Conservation (phyloP, 257 asterid species). For the Solanum chiquidenum region DNA sequence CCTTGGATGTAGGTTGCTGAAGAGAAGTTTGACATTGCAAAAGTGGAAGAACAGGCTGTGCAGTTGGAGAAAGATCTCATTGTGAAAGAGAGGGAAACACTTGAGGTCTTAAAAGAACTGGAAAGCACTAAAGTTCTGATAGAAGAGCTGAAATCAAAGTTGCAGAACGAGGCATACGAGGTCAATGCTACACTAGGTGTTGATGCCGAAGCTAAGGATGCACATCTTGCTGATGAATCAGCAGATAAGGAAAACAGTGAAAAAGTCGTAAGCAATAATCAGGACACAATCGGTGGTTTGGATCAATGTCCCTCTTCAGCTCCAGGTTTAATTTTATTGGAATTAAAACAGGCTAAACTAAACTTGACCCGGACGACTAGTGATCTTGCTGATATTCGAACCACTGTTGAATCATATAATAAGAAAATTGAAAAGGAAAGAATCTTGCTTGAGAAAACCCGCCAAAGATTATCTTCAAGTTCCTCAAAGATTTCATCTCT, state of each 20-base stretch:
- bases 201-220: not conserved
- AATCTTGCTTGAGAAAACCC: conserved; percentile 66
- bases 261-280: not conserved
- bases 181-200: conserved; percentile 19
- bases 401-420: conserved; percentile 59
- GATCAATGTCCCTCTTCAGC: conserved; percentile 40
- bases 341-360: conserved; percentile 71
- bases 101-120: conserved; percentile 63
- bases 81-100: conserved; percentile 70
- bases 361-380: conserved; percentile 53
- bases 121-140: conserved; percentile 49
- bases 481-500: conserved; percentile 43
- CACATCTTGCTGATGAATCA: not conserved
- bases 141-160: conserved; percentile 49
- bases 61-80: conserved; percentile 55
- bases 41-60: conserved; percentile 66
- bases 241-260: not conserved
- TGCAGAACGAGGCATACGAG: conserved; percentile 57
- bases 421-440: conserved; percentile 76
- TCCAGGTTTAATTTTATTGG: conserved; percentile 57
- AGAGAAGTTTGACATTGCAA: conserved; percentile 28
- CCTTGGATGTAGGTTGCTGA: not conserved
- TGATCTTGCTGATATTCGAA: conserved; percentile 70
- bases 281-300: conserved; percentile 1
- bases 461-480: conserved; percentile 51